Conservation (phyloP, 2,329 filamentous ascomycete genomes). For the Ceratocystis smalleyi region DNA sequence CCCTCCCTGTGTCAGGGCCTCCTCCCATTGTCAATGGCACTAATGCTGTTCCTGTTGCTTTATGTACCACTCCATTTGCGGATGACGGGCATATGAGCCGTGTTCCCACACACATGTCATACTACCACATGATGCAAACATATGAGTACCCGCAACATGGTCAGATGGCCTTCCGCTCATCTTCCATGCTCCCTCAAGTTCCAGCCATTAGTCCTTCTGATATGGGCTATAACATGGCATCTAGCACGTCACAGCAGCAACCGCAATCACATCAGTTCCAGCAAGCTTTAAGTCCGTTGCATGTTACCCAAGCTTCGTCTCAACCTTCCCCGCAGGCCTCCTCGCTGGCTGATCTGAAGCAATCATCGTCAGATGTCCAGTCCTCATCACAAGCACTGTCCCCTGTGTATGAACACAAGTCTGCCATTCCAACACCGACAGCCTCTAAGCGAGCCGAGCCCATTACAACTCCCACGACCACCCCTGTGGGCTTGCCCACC, state of each 20-base stretch:
- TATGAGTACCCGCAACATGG: constrained; percentile 5
- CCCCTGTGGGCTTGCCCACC: neutral
- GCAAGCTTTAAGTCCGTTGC: neutral
- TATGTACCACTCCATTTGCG: neutral
- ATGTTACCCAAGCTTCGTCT: neutral
- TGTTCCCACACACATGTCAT: neutral
- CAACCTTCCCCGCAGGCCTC: neutral
- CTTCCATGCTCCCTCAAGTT: constrained; percentile 1
- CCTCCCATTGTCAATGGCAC: constrained; percentile 15
- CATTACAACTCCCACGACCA: too few species aligned
- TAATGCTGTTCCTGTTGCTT: constrained; percentile 4
- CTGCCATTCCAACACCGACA: neutral
- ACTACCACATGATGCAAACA: constrained; percentile 4
- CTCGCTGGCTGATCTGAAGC: neutral
- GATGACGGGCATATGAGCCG: neutral
- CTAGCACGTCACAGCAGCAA: constrained; percentile 9
- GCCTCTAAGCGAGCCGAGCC: constrained; percentile 1
- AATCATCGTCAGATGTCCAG: neutral
- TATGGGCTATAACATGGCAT: neutral
- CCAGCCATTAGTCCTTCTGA: neutral
- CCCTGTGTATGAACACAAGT: constrained; percentile 14
- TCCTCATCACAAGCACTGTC: neutral
- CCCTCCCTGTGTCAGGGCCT: constrained; percentile 5
- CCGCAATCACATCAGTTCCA: constrained; percentile 1
- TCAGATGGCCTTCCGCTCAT: constrained; percentile 4